Percentiles rank a stretch among this genome's conserved stretches.
phyloP scores from a whole-genome alignment of 345 rosid genomes.

The Excoecaria agallocha region DNA sequence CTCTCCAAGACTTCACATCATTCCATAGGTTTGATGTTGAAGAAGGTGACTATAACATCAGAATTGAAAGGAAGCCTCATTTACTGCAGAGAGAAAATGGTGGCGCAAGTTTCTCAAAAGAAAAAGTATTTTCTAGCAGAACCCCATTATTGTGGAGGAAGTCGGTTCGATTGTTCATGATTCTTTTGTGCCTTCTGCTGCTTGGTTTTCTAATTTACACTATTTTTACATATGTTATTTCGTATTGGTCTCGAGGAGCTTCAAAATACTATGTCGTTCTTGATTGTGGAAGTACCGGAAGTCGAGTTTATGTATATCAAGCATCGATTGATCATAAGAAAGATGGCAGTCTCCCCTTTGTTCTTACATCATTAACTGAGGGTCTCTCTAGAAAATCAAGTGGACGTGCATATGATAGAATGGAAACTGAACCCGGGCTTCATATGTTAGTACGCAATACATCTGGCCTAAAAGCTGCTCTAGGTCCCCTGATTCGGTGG shows the following conservation, averaged over 20 bases:
- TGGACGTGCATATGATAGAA: constrained; percentile 94
- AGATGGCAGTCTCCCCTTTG: constrained; percentile 68
- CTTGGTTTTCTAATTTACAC: constrained; percentile 54
- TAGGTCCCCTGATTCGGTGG: constrained; percentile 85
- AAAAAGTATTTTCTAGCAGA: constrained; percentile 54
- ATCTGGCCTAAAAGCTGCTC: constrained; percentile 70
- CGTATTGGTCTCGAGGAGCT: constrained; percentile 70
- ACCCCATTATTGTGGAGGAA: constrained; percentile 48
- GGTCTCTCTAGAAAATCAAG: constrained; percentile 66
- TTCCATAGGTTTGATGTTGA: constrained; percentile 57
- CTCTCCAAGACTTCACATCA: constrained; percentile 85
- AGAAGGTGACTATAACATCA: constrained; percentile 39
- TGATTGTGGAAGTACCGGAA: constrained; percentile 99
- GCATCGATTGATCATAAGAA: constrained; percentile 58
- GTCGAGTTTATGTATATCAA: constrained; percentile 79
- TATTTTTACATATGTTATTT: constrained; percentile 53
- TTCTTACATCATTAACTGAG: constrained; percentile 60
- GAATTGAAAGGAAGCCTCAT: constrained; percentile 40
- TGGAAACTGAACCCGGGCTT: constrained; percentile 99
- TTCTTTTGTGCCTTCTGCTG: constrained; percentile 53
- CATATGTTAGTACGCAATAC: constrained; percentile 74
- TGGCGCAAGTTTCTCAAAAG: constrained; percentile 75
- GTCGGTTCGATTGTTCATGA: constrained; percentile 52
- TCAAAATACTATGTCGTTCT: constrained; percentile 87
- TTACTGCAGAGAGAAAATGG: constrained; percentile 50